A percentile compares a stretch with the other conserved stretches of the same genome.
These are phyloP conservation scores for Penicillium psychrofluorescens DNA, from an alignment of 495 filamentous ascomycete species.

Conservation along the genomic window DNA sequence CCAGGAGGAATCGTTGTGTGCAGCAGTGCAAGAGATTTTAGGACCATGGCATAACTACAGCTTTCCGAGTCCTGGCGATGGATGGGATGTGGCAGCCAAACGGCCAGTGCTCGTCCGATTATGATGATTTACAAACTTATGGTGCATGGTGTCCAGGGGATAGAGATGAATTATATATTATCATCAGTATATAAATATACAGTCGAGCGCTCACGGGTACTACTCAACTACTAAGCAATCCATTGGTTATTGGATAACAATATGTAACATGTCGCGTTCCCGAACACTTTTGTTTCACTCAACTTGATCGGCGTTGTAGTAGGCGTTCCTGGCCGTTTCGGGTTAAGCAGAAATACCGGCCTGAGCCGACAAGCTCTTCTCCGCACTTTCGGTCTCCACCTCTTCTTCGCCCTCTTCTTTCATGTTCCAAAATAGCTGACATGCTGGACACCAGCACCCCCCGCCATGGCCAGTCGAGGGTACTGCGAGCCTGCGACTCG, in stretches of 20 bases:
- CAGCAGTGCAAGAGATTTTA: slow-evolving; percentile 6
- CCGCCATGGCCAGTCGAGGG: slow-evolving; percentile 4
- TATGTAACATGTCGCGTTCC: no score
- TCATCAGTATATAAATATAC: no score
- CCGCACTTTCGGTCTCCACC: slow-evolving; percentile 7
- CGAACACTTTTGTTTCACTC: no score
- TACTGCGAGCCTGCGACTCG: slow-evolving; percentile 10
- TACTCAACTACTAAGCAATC: no score
- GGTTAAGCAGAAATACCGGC: no score
- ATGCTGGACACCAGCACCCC: background rate
- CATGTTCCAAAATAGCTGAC: background rate
- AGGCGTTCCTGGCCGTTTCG: no score
- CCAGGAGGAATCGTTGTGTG: background rate
- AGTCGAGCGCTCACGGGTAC: no score
- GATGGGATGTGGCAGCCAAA: slow-evolving; percentile 12
- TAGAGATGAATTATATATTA: no score
- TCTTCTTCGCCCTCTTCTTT: background rate
- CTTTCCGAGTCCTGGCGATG: slow-evolving; percentile 13
- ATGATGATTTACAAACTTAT: background rate
- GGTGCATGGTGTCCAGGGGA: no score
- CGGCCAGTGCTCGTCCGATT: background rate
- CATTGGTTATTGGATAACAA: no score
- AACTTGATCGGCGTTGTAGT: no score
- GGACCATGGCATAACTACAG: slow-evolving; percentile 9
- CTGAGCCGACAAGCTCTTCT: background rate